These are phyloP conservation scores for Picochlorum sp. DNA, from an alignment of 139 green algal species.

Conservation along the genomic window DNA sequence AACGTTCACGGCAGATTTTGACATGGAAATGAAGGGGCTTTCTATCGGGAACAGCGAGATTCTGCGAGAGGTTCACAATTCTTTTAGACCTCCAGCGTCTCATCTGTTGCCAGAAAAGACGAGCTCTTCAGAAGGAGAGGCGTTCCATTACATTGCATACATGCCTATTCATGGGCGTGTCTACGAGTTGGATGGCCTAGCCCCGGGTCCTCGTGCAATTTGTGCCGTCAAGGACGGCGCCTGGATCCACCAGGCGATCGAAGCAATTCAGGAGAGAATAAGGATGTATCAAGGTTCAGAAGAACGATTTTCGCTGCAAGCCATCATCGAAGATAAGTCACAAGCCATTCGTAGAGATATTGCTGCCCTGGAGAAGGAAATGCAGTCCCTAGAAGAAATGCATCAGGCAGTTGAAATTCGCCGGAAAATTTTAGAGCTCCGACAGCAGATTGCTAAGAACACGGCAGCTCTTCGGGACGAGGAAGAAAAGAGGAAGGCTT, in stretches of 20 bases:
- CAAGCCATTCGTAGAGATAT: conserved; percentile 22
- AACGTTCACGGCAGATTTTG: conserved; percentile 81
- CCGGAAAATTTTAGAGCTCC: neutral
- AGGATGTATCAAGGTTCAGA: conserved; percentile 76
- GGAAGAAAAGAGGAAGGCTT: conserved; percentile 58
- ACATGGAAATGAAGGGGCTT: conserved; percentile 70
- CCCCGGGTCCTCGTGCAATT: conserved; percentile 81
- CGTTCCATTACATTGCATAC: conserved; percentile 82
- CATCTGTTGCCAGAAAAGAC: conserved; percentile 60
- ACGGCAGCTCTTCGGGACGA: conserved; percentile 45
- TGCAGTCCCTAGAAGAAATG: neutral
- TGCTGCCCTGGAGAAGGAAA: conserved; percentile 15
- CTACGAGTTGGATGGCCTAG: conserved; percentile 96
- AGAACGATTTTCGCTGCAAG: conserved; percentile 98
- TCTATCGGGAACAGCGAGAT: conserved; percentile 91
- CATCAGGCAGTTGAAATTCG: neutral
- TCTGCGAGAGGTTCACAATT: conserved; percentile 91
- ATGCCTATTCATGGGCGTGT: conserved; percentile 67
- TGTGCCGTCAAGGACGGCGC: conserved; percentile 47
- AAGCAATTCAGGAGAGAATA: conserved; percentile 62
- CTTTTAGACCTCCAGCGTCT: conserved; percentile 84
- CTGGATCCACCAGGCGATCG: conserved; percentile 58
- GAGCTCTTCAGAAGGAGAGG: conserved; percentile 43
- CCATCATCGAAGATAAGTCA: conserved; percentile 44
- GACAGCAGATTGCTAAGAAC: neutral